Base-by-base conservation (phyloP, 2,329 filamentous ascomycete genomes). In the Ophiostoma sp. region DNA sequence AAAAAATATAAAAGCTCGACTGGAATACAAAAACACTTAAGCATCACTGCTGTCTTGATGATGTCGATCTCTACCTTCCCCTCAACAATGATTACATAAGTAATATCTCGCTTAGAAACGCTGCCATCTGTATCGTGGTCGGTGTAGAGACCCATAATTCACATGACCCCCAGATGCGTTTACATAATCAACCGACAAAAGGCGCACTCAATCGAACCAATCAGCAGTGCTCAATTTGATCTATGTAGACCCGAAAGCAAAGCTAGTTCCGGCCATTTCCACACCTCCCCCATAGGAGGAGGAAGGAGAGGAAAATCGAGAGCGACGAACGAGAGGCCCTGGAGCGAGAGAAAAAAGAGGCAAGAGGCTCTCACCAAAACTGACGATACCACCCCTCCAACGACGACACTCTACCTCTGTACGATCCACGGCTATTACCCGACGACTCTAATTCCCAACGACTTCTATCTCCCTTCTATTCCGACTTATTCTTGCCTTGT, bases 31-130 rank as follows among this genome's bases (percentile, higher is more conserved):
- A 2, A 48, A n/a, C 11, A 20, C 44, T n/a, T 17, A 5, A n/a
- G 6, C 44, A 48, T n/a, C 3, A 15, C 39, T 11, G 3, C 10
- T 41, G 10, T 57, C n/a, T 10, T 17, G 23, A 57, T 57, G 44
- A 27, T 11, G 52, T 57, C 23, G 10, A 57, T 57, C 33, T 33
- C 7, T 4, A 33, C 15, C 27, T 17, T 62, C 57, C 57, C 52
- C 52, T 57, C 2, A 3, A 33, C 23, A 3, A 5, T 4, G 57
- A 33, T 62, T 33, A 62, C 27, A 62, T 62, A 62, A 62, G 17
- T 33, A 78, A 76, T 78, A 80, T 74, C 77, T 80, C 81, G 68
- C 35, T 41, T 67, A 20, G 64, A 35, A 44, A 44, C 52, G 52
- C 52, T 48, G 52, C 23, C 23, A 27, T 57, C 23, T 57, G 52